phyloP scores from a whole-genome alignment of 1,139 yeast genomes.

The Magnusiomyces suaveolens region DNA sequence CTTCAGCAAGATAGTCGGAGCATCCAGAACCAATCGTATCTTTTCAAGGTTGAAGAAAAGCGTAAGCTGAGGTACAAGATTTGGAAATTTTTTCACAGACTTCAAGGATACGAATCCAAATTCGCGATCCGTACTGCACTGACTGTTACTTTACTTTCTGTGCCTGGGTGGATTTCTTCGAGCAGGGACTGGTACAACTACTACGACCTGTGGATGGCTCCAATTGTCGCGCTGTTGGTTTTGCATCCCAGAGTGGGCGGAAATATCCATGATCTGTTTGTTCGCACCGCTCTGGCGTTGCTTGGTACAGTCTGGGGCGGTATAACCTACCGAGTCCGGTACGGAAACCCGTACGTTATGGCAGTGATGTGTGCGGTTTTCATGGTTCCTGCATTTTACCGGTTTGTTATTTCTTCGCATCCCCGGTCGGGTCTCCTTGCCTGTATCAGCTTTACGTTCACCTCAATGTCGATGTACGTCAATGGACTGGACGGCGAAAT shows the following conservation, averaged over 20 bases:
- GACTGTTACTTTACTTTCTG: conserved; percentile 31
- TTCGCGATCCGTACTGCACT: conserved; percentile 38
- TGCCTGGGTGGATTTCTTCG: conserved; percentile 38
- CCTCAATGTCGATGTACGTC: conserved; percentile 28
- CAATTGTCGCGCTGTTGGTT: conserved; percentile 34
- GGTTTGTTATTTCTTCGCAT: conserved; percentile 28
- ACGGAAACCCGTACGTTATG: conserved; percentile 35
- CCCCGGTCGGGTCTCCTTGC: conserved; percentile 39
- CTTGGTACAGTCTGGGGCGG: conserved; percentile 42
- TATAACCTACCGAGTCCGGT: conserved; percentile 35
- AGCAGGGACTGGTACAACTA: conserved; percentile 37
- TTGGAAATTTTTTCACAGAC: conserved; percentile 32
- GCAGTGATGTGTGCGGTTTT: conserved; percentile 36
- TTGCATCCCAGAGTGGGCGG: conserved; percentile 40
- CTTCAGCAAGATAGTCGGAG: no score
- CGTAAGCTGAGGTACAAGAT: conserved; percentile 20
- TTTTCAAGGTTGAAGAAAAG: neutral
- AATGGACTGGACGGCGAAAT: conserved; percentile 11
- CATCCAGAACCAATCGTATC: neutral
- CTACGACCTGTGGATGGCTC: conserved; percentile 39
- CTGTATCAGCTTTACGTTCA: conserved; percentile 35
- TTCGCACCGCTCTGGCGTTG: conserved; percentile 32
- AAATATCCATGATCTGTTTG: conserved; percentile 32
- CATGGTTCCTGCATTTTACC: conserved; percentile 30
- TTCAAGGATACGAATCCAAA: conserved; percentile 35